Base-by-base conservation (phyloP, 176 grass and related monocot genomes). In the Oryza punctata region DNA sequence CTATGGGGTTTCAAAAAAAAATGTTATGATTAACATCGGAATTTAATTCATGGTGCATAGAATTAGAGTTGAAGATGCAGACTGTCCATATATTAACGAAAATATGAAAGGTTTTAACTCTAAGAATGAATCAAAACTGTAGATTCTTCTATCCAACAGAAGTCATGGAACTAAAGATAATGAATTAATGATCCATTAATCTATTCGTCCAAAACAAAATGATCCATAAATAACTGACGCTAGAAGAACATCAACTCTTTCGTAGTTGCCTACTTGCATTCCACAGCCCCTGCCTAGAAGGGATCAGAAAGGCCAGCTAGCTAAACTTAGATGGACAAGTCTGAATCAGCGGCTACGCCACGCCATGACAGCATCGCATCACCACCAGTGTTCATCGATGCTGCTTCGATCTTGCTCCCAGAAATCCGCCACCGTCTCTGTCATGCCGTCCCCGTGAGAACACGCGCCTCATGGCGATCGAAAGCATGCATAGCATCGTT, bases 401-500 rank as follows among this genome's bases (percentile, higher is more conserved):
- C 40, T 79, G 40, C 37, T 63, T 61, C 57, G 57, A 61, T 61
- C 21, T 24, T 24, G 54, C 16, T 21, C 57, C 57, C 8, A 46
- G 86, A 12, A 65, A 44, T 50, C 67, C 49, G 6, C 15, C n/a
- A 5, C 49, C 12, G 44, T 61, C 38, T 18, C 38, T 18, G 64
- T 16, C 30, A 15, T 18, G 43, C 77, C 69, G 24, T 67, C 23
- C 25, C 32, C 19, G 64, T 64, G 83, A 80, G 10, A 67, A 57
- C 40, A 68, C 19, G 46, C 67, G 21, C 29, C 16, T 57, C 52
- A 45, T 60, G 87, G 63, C 23, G 70, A 61, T 61, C 57, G 57
- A 52, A 78, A 78, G 35, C 78, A 90, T 82, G 78, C 54, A 59
- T 4, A 28, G 10, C 41, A 81, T 57, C 13, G 2, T 44, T 47